Evolutionary conservation across 1,284 basidiomycete genomes (phyloP), one percentile per base, ranked within the genome.

Genomic region (Trametes pubescens): DNA sequence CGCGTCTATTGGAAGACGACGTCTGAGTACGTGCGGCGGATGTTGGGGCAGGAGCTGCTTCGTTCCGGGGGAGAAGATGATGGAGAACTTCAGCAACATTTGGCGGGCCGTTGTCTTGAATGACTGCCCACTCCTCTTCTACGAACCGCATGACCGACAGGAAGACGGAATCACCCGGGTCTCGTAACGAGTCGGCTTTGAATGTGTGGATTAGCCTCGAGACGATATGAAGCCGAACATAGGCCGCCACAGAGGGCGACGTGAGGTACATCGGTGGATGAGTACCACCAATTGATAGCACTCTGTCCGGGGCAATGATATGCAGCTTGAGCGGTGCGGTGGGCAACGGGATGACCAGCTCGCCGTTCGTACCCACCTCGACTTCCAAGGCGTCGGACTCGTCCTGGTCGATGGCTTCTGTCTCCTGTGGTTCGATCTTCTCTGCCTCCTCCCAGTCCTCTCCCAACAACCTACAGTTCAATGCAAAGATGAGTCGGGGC

Each of bases 191-290:
- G 2, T 81, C 82, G 16, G 78, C 77, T 64, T 84, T 78, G 75
- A 90, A 82, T 10, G 82, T 83, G 6, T 73, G 64, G 9, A 94
- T 79, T 16, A 94, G 79, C 44, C 82, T 81, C 2, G 87, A 84
- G n/a, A 95, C 84, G 18, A 98, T 83, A 70, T 97, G 89, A 0
- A 98, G 85, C 37, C 94, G 89, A 65, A 98, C 82, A 75, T 98
- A 98, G 0, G 94, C 85, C 0, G 96, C 87, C 7, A 93, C 80
- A 0, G 85, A 85, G 0, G 78, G 74, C 1, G 94, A 95, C 0
- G 90, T 85, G 61, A 98, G 78, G 74, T 90, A 96, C 76, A 96
- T 87, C 0, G 87, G 78, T 0, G 95, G 94, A 6, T 87, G 81
- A 64, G 82, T 82, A 4, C 40, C 85, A 80, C 16, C 89, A 85